These are phyloP conservation scores for Cyberlindnera xylosilytica DNA, from an alignment of 805 yeast genomes.

Conservation along the genomic window DNA sequence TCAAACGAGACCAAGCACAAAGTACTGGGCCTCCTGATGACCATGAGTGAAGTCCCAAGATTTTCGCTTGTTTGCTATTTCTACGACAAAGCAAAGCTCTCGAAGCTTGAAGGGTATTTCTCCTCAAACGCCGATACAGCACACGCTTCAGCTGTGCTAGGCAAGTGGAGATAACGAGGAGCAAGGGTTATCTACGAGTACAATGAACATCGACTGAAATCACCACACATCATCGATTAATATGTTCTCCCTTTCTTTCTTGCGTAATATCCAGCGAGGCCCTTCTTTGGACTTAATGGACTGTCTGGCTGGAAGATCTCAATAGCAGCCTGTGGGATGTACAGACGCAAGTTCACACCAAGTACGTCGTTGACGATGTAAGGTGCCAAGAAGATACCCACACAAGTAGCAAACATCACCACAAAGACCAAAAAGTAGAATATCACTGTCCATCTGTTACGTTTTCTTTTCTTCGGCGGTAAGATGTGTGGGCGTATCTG, in stretches of 20 bases:
- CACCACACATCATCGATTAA: neutral
- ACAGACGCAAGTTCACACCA: constrained; percentile 37
- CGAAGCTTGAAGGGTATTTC: neutral
- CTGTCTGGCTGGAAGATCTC: constrained; percentile 44
- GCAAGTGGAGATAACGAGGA: too few relatives aligned
- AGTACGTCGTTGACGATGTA: constrained; percentile 32
- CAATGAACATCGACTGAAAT: neutral
- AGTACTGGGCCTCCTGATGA: constrained; percentile 9
- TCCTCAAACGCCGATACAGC: neutral
- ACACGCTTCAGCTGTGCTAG: neutral
- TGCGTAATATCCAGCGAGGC: constrained; percentile 18
- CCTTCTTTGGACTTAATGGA: constrained; percentile 16
- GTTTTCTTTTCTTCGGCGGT: constrained; percentile 40
- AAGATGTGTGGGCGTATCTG: constrained; percentile 47
- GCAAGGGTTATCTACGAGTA: too few relatives aligned
- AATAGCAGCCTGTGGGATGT: constrained; percentile 36
- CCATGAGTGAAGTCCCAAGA: constrained; percentile 20
- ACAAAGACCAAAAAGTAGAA: constrained; percentile 37
- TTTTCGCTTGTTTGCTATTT: constrained; percentile 21
- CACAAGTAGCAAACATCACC: constrained; percentile 28
- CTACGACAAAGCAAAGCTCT: constrained; percentile 13
- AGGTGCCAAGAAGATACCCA: constrained; percentile 39
- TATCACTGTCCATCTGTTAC: constrained; percentile 34
- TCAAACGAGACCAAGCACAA: neutral
- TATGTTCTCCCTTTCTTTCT: constrained; percentile 6